These are phyloP conservation scores for Coriaria nepalensis DNA, from an alignment of 306 rosid species.

Conservation along the genomic window DNA sequence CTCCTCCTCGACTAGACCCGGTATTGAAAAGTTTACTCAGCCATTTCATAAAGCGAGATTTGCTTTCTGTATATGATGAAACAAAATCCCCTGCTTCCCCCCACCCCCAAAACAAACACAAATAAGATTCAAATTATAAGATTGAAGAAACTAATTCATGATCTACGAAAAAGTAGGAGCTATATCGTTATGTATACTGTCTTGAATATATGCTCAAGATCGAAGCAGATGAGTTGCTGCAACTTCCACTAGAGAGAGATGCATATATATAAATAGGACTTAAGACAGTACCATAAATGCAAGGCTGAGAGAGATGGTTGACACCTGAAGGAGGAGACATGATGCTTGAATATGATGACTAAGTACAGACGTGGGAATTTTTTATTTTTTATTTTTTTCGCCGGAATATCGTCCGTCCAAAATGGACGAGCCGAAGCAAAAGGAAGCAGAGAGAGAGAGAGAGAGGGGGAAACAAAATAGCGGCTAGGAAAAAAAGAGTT, in stretches of 20 bases:
- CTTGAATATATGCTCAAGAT: background rate
- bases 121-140: background rate
- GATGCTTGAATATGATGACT: conserved; percentile 2
- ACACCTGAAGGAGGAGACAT: conserved; percentile 60
- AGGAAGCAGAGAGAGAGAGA: conserved; percentile 17
- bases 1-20: conserved; percentile 38
- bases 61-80: conserved; percentile 75
- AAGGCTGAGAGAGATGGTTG: conserved; percentile 75
- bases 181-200: no score
- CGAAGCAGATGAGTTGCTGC: background rate
- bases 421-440: conserved; percentile 22
- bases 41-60: conserved; percentile 94
- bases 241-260: conserved; percentile 1
- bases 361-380: no score
- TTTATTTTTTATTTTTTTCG: conserved; percentile 27
- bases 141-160: no score
- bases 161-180: background rate
- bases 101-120: conserved; percentile 19
- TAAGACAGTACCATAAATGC: conserved; percentile 56
- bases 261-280: no score
- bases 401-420: conserved; percentile 18
- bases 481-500: conserved; percentile 23
- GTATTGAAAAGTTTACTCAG: conserved; percentile 63
- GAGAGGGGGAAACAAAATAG: conserved; percentile 16
- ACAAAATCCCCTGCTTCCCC: conserved; percentile 60